phyloP scores from a whole-genome alignment of 1,139 yeast genomes.

The Candida glucosophila region DNA sequence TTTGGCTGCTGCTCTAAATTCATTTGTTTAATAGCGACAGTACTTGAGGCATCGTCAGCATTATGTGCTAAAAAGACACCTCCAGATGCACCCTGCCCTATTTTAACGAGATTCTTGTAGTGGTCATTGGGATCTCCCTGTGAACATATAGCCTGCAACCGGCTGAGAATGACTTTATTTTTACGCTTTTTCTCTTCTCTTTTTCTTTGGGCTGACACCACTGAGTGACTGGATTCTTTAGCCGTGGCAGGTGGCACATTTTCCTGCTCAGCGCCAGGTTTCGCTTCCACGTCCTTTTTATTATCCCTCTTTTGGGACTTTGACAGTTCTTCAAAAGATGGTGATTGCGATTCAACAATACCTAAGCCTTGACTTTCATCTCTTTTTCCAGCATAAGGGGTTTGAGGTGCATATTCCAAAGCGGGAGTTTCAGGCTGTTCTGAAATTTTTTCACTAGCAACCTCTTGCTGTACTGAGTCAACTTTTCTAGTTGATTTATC shows the following conservation, averaged over 20 bases:
- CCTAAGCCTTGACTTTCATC: too few species aligned
- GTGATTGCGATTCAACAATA: too few species aligned
- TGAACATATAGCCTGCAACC: conserved; percentile 69
- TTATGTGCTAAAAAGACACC: conserved; percentile 93
- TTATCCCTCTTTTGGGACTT: too few species aligned
- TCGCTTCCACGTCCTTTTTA: too few species aligned
- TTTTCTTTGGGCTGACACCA: conserved; percentile 53
- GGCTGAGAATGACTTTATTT: conserved; percentile 62
- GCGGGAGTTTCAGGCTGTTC: too few species aligned
- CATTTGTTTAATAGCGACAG: conserved; percentile 95
- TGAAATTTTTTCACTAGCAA: too few species aligned
- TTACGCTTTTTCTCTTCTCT: conserved; percentile 66
- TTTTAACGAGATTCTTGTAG: conserved; percentile 65
- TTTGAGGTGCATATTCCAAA: too few species aligned
- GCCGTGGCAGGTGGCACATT: conserved; percentile 31
- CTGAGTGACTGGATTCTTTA: conserved; percentile 49
- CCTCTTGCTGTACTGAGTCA: too few species aligned
- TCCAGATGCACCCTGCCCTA: conserved; percentile 98
- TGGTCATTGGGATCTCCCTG: conserved; percentile 78
- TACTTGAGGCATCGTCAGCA: conserved; percentile 37
- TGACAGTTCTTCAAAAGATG: too few species aligned
- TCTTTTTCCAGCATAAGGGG: too few species aligned
- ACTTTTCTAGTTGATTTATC: too few species aligned
- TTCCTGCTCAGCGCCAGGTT: too few species aligned
- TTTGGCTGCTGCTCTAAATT: conserved; percentile 89